phyloP scores from a whole-genome alignment of 2,329 filamentous ascomycete genomes.

The Paracoccidioides lutzii region DNA sequence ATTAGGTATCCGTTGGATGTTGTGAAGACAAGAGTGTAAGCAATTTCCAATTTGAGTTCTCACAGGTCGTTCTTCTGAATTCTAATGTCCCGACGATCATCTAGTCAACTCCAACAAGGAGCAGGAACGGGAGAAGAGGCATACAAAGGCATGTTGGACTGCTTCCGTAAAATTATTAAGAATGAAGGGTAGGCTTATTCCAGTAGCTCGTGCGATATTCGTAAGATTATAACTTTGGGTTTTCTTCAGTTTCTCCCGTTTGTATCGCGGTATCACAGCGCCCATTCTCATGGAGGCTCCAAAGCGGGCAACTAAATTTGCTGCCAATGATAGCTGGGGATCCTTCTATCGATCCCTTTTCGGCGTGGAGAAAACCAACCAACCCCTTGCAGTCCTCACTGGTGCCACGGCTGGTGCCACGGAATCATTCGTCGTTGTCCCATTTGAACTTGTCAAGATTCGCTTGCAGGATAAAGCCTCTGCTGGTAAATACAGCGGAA shows the following conservation, averaged over 20 bases:
- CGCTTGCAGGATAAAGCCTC: slow-evolving; percentile 91
- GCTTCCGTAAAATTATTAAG: slow-evolving; percentile 92
- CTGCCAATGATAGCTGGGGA: slow-evolving; percentile 97
- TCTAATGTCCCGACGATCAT: not conserved
- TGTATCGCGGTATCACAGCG: slow-evolving; percentile 91
- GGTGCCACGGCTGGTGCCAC: slow-evolving; percentile 91
- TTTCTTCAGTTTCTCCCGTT: slow-evolving; percentile 56
- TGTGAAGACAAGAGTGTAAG: slow-evolving; percentile 93
- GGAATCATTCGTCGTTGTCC: slow-evolving; percentile 92
- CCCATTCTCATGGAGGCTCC: slow-evolving; percentile 97
- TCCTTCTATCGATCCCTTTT: slow-evolving; percentile 83
- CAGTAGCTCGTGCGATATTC: not conserved
- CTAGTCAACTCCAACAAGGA: slow-evolving; percentile 75
- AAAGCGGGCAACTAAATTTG: slow-evolving; percentile 96
- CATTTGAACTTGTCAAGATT: slow-evolving; percentile 98
- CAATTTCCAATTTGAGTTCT: slow-evolving; percentile 12
- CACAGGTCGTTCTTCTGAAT: not conserved
- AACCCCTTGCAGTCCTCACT: slow-evolving; percentile 80
- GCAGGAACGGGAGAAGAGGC: slow-evolving; percentile 59
- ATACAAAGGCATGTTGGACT: slow-evolving; percentile 97
- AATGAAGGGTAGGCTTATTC: slow-evolving; percentile 64
- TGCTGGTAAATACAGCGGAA: slow-evolving; percentile 54
- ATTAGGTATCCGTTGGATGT: slow-evolving; percentile 94
- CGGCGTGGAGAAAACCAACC: slow-evolving; percentile 74
- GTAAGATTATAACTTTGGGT: not conserved